Evolutionary conservation across 176 grass and related monocot species (phyloP), one percentile per base, ranked within the genome.

Genomic region (Rhynchospora pubera): DNA sequence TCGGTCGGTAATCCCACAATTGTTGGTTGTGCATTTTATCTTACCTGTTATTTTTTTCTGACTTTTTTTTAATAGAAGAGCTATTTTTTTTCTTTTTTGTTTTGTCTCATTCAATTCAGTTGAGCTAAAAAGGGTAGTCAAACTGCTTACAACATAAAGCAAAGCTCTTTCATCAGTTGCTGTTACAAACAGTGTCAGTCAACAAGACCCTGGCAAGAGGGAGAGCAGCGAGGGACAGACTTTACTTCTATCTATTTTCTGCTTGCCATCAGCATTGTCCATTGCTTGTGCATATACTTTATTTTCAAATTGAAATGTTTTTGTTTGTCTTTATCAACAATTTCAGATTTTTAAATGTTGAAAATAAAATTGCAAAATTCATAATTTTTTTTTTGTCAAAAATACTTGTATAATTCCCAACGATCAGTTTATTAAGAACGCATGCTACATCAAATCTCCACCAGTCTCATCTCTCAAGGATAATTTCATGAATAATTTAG

Each of bases 161-260:
- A 55, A 76, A 76, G 6, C 48, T 30, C 48, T 76, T 76, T 55
- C 47, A 75, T 55, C 47, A 75, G 71, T 55, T 48, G 42, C 68
- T 22, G 68, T 72, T 22, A 50, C n/a, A 48, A 48, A 44, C 68
- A 11, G 44, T 47, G 15, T 12, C 71, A 75, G 71, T 75, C 44
- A 72, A 72, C 48, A 73, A 50, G 44, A 12, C 45, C 47, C 9
- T 73, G 44, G 34, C 44, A 75, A 53, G n/a, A 75, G 47, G 46
- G 22, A 75, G 22, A 28, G 45, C 47, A 51, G 43, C 1, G 46
- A 53, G 12, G 21, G 22, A 12, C 22, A 76, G 4, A 30, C 72
- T 55, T 76, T 13, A 52, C 15, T 2, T 75, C 22, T 11, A 26
- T 13, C 47, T 51, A 50, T 24, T 74, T 74, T 74, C 45, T 74